Evolutionary conservation across 2,329 filamentous ascomycete genomes (phyloP), one percentile per base, ranked within the genome.

Genomic region (Bertia moriformis): DNA sequence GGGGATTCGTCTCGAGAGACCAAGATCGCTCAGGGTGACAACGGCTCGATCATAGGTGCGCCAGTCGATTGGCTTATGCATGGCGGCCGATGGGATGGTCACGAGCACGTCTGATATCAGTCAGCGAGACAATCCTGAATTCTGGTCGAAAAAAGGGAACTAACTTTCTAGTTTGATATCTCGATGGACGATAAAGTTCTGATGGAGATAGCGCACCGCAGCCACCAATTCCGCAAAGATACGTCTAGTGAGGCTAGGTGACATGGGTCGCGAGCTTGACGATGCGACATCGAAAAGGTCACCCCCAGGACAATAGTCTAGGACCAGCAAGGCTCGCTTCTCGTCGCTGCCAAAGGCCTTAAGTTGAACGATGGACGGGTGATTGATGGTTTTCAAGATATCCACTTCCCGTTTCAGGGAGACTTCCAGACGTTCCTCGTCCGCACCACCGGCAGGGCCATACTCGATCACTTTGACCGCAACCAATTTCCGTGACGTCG

Each of bases 81-180:
- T 62, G 46, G 68, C 60, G 40, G 67, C 51, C 20, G 64, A 57
- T 2, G 73, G 68, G 33, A 82, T 60, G 48, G 82, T 83, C 45
- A 84, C 69, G 17, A 85, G 67, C 37, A 83, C 73, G 54, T 84
- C 76, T 80, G 51, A 22, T 19, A 37, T 10, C 24, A 29, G n/a
- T 29, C 24, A 29, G 24, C n/a, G 10, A 29, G 24, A 10, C 24
- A n/a, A 10, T 29, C n/a, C 17, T 4, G 18, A 14, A 36, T 19
- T 37, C 38, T 37, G 38, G 39, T 39, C 20, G 18, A 13, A 19
- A 19, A 27, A 39, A 32, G 27, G 19, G 14, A 29, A 60, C 69
- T 56, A 66, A 81, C 76, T 29, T 62, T 84, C 80, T 46, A 85
- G 68, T 58, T 85, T 85, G 56, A 85, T 82, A 54, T 85, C 80